Percentiles rank a stretch among this genome's conserved stretches.
phyloP scores from a whole-genome alignment of 1,284 basidiomycete species.

The Malassezia nana region DNA sequence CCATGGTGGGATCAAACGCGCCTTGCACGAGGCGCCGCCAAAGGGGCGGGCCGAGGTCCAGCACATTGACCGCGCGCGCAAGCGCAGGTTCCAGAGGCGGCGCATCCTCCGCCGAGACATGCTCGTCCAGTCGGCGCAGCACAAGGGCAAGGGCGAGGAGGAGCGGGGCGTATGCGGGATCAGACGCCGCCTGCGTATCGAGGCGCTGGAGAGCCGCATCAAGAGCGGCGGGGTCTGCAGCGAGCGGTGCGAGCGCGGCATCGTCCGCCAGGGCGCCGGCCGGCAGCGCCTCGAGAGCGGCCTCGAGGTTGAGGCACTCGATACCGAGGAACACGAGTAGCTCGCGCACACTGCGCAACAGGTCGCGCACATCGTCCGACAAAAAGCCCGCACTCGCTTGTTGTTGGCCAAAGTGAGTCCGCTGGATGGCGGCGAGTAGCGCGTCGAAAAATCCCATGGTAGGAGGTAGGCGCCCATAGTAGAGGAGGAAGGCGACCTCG shows the following conservation, averaged over 20 bases:
- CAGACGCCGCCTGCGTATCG: conserved; percentile 49
- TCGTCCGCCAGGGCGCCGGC: background rate
- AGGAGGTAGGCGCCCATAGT: conserved; percentile 67
- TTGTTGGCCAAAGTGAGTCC: conserved; percentile 58
- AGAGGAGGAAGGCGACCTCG: conserved; percentile 72
- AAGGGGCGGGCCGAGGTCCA: conserved; percentile 36
- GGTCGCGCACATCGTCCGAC: conserved; percentile 62
- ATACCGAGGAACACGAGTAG: conserved; percentile 67
- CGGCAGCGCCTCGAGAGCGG: conserved; percentile 55
- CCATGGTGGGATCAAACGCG: conserved; percentile 43
- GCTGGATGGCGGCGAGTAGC: conserved; percentile 60
- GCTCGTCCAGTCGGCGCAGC: conserved; percentile 50
- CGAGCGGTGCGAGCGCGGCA: conserved; percentile 11
- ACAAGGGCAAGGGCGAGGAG: conserved; percentile 71
- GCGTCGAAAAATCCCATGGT: conserved; percentile 57
- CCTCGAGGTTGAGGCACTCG: conserved; percentile 70
- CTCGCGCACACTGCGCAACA: conserved; percentile 61
- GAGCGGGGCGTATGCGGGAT: conserved; percentile 59
- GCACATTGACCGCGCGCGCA: conserved; percentile 22
- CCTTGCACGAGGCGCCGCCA: conserved; percentile 47
- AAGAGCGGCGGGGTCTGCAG: conserved; percentile 20
- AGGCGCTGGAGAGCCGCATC: conserved; percentile 56
- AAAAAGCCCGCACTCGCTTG: conserved; percentile 58
- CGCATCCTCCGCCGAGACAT: conserved; percentile 9
- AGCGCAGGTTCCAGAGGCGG: conserved; percentile 3